Conservation (phyloP, 495 filamentous ascomycete species). For the Chaetomium cochliodes region DNA sequence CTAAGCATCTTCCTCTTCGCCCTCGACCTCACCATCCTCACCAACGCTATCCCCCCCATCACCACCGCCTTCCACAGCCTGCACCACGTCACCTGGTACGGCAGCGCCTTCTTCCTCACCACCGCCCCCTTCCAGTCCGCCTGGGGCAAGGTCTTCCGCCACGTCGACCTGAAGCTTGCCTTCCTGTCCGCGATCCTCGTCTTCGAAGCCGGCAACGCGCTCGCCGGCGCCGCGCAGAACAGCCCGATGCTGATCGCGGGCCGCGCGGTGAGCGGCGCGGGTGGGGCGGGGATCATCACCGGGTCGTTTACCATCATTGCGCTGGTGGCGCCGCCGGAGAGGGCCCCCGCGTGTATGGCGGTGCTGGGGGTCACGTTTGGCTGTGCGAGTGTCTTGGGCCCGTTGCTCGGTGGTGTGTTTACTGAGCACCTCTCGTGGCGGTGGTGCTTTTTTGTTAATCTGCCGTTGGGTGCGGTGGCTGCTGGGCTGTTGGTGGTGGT, state of each 20-base stretch:
- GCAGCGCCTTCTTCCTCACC: not conserved
- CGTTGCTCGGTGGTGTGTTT: conserved; percentile 70
- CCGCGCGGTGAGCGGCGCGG: conserved; percentile 71
- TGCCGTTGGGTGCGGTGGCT: conserved; percentile 34
- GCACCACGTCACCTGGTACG: conserved; percentile 2
- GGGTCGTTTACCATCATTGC: conserved; percentile 68
- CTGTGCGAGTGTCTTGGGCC: conserved; percentile 63
- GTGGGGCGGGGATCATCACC: conserved; percentile 71
- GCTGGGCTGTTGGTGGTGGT: conserved; percentile 34
- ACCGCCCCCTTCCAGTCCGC: conserved; percentile 1
- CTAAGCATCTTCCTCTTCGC: conserved; percentile 1
- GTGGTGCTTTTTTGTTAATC: conserved; percentile 43
- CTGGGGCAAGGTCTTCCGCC: not conserved
- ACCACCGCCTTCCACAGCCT: conserved; percentile 1
- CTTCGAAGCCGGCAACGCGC: conserved; percentile 44
- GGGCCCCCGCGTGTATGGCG: conserved; percentile 51
- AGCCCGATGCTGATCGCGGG: conserved; percentile 66
- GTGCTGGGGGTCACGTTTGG: conserved; percentile 53
- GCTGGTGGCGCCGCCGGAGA: conserved; percentile 63
- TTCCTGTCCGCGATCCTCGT: conserved; percentile 33
- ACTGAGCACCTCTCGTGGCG: conserved; percentile 45
- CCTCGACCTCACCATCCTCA: conserved; percentile 1
- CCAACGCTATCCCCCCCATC: not conserved
- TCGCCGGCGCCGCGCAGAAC: conserved; percentile 39
- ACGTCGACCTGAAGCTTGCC: conserved; percentile 24